Evolutionary conservation across 2,329 filamentous ascomycete genomes (phyloP), one percentile per base, ranked within the genome.

Genomic region (Mariannaea elegans): DNA sequence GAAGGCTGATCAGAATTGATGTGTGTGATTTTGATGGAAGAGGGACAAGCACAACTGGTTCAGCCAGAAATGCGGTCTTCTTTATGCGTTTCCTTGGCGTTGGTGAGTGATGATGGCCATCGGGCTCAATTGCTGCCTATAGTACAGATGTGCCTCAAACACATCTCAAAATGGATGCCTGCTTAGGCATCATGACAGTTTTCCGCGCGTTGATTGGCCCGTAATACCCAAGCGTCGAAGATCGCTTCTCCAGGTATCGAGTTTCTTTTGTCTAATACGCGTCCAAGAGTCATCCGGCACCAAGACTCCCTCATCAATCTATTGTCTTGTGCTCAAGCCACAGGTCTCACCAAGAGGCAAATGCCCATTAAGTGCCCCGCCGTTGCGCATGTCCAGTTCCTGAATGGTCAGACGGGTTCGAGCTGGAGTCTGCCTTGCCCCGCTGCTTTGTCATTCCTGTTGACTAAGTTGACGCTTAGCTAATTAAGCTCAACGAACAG

Each of bases 301-400:
- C n/a, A n/a, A n/a, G n/a, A n/a, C n/a, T n/a, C n/a, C n/a, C n/a
- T n/a, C n/a, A n/a, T n/a, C n/a, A n/a, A n/a, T n/a, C n/a, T n/a
- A 27, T 27, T 27, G 24, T 27, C 24, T 27, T 27, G 24, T 65
- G 56, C 63, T 57, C 41, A 52, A 53, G 53, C 54, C 60, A 52
- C 47, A 55, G 14, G 45, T 27, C 24, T 9, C 24, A 27, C 9
- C 24, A 27, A 29, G 45, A 44, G 34, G 46, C 49, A 47, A 36
- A 48, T 23, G 18, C 50, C 2, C n/a, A n/a, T 16, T 45, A 39
- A 41, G 34, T 32, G 19, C 56, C 2, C n/a, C 24, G 23, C 53
- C 45, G n/a, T n/a, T n/a, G 24, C 24, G 24, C 5, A 27, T 23
- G 21, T 32, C 39, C 27, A n/a, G 14, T 23, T 31, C 14, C 31